Evolutionary conservation across 2,329 filamentous ascomycete species (phyloP).

Genomic region (Trichoderma lentiforme): DNA sequence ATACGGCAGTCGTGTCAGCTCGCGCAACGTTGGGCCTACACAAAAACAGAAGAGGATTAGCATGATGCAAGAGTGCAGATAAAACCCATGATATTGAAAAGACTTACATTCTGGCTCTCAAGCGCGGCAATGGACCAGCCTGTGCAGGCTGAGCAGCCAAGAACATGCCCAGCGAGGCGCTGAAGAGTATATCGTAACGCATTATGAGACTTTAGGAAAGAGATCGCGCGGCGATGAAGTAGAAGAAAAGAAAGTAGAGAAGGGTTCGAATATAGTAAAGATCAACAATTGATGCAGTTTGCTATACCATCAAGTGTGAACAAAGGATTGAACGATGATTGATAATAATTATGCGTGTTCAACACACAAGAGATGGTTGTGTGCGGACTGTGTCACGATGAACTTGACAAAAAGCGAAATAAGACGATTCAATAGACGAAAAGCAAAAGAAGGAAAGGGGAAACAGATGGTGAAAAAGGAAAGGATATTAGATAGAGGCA

Average conservation of each 20-base stretch:
- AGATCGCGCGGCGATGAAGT: not conserved
- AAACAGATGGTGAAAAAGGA: not conserved
- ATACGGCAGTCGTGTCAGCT: constrained; percentile 16
- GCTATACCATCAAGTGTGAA: not conserved
- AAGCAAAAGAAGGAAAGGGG: not conserved
- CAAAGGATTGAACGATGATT: not conserved
- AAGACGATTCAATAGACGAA: not conserved
- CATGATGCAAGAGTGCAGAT: not conserved
- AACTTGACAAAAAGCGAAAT: not conserved
- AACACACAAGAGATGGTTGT: constrained; percentile 5
- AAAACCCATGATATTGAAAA: not conserved
- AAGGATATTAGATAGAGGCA: not conserved
- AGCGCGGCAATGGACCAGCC: constrained; percentile 35
- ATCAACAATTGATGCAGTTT: not conserved
- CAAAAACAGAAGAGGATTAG: constrained; percentile 15
- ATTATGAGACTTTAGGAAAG: constrained; percentile 20
- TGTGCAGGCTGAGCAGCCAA: constrained; percentile 29
- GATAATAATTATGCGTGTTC: constrained; percentile 1
- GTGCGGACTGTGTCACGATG: not conserved
- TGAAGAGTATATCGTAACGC: constrained; percentile 22
- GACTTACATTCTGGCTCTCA: constrained; percentile 33
- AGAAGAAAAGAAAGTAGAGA: not conserved
- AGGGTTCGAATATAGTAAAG: not conserved
- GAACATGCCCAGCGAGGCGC: constrained; percentile 28
- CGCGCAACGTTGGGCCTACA: constrained; percentile 19